phyloP scores from a whole-genome alignment of 345 rosid species.

The Salix exigua region DNA sequence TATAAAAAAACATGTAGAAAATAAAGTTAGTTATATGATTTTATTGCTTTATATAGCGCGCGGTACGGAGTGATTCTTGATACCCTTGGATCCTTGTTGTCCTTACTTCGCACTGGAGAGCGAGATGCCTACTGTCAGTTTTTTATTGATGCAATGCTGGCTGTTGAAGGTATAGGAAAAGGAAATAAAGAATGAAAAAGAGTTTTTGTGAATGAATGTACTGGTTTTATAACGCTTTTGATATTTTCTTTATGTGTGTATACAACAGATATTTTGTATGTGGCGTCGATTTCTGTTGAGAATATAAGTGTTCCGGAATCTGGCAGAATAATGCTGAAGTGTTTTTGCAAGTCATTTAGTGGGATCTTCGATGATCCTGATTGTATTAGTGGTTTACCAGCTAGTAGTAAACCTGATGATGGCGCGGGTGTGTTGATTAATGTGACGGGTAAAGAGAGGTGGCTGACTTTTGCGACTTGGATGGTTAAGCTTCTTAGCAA shows the following conservation, averaged over 20 bases:
- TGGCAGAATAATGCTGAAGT: slow-evolving; percentile 40
- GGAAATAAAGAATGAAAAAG: no score
- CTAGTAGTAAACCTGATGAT: slow-evolving; percentile 49
- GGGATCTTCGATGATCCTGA: slow-evolving; percentile 48
- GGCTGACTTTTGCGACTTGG: slow-evolving; percentile 83
- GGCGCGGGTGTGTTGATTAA: slow-evolving; percentile 67
- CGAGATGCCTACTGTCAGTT: slow-evolving; percentile 69
- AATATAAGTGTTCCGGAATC: slow-evolving; percentile 28
- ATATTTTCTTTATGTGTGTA: neutral
- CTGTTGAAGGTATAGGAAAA: slow-evolving; percentile 57
- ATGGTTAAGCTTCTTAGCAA: slow-evolving; percentile 69
- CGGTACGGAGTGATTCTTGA: slow-evolving; percentile 76
- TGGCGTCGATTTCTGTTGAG: slow-evolving; percentile 39
- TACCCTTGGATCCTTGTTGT: slow-evolving; percentile 72
- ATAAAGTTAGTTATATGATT: neutral
- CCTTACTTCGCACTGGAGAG: slow-evolving; percentile 76
- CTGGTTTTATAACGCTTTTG: neutral
- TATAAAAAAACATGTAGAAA: neutral
- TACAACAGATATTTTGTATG: slow-evolving; percentile 56
- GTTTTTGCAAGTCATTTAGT: slow-evolving; percentile 61
- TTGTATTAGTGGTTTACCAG: slow-evolving; percentile 64
- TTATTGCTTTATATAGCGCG: slow-evolving; percentile 32
- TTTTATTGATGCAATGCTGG: slow-evolving; percentile 64
- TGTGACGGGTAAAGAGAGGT: slow-evolving; percentile 52
- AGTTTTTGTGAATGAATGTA: neutral